Evolutionary conservation across 1,284 basidiomycete species (phyloP).

Genomic region (Fereydounia khargensis): DNA sequence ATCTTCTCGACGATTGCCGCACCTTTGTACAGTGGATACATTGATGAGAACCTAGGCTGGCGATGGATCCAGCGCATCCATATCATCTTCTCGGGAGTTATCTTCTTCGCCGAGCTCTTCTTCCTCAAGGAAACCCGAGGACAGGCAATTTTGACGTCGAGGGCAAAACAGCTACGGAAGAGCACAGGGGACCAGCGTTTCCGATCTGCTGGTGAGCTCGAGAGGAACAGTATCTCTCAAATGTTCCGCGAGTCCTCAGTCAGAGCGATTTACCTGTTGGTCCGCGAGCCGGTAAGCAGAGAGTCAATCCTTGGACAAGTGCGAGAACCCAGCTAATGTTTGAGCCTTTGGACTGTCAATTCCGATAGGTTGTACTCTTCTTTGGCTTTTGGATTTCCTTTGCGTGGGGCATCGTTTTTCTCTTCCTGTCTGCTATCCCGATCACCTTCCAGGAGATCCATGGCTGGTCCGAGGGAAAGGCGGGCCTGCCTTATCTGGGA

Average conservation of each 20-base stretch:
- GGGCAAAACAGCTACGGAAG: conserved; percentile 52
- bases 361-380: no score
- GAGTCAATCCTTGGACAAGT: no score
- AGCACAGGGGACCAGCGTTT: conserved; percentile 54
- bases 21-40: conserved; percentile 52
- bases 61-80: conserved; percentile 56
- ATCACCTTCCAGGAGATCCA: conserved; percentile 55
- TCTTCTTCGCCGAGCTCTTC: conserved; percentile 51
- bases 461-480: conserved; percentile 54
- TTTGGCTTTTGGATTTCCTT: conserved; percentile 51
- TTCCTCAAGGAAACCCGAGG: conserved; percentile 57
- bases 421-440: no score
- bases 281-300: conserved; percentile 55
- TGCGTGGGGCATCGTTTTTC: conserved; percentile 31
- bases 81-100: conserved; percentile 45
- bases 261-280: conserved; percentile 50
- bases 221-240: no score
- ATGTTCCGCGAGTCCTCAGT: no score
- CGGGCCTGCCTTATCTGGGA: conserved; percentile 55
- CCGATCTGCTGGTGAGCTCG: conserved; percentile 55
- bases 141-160: conserved; percentile 48
- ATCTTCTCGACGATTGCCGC: conserved; percentile 47
- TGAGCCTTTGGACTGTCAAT: no score
- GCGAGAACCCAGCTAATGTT: no score
- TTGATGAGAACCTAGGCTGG: conserved; percentile 53